These are phyloP conservation scores for Thalia dealbata DNA, from an alignment of 176 grass and related monocot genomes.

Conservation along the genomic window DNA sequence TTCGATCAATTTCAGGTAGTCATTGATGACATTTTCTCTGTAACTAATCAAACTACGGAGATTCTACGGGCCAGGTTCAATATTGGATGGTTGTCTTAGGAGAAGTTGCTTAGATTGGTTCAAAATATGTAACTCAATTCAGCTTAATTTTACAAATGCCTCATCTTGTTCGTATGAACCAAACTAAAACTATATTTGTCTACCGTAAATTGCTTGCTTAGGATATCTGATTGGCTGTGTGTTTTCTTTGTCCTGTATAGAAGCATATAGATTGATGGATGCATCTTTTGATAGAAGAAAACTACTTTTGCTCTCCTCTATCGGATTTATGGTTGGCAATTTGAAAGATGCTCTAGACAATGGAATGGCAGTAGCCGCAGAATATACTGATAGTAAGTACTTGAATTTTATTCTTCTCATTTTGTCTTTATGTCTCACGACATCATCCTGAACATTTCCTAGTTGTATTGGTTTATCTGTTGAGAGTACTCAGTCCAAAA, in stretches of 20 bases:
- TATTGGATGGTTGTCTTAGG: not conserved
- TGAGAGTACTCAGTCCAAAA: too few species aligned
- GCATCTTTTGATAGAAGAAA: constrained; percentile 38
- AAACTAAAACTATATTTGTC: not conserved
- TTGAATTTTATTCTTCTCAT: not conserved
- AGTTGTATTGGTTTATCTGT: not conserved
- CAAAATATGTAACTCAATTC: not conserved
- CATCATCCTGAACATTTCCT: not conserved
- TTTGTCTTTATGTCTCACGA: not conserved
- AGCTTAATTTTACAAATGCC: not conserved
- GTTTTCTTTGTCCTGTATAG: not conserved
- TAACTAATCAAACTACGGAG: not conserved
- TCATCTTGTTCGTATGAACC: not conserved
- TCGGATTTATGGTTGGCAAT: constrained; percentile 34
- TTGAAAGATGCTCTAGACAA: constrained; percentile 32
- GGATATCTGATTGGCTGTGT: not conserved
- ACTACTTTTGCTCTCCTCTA: constrained; percentile 46
- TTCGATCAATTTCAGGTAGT: too few species aligned
- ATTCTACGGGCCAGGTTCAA: not conserved
- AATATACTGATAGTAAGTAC: constrained; percentile 80
- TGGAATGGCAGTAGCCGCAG: constrained; percentile 40
- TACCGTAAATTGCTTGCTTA: not conserved
- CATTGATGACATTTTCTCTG: too few species aligned
- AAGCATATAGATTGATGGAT: not conserved
- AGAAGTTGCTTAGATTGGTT: not conserved